Base-by-base conservation (phyloP, 192 early-diverging fungal species). In the Podila epicladia region DNA sequence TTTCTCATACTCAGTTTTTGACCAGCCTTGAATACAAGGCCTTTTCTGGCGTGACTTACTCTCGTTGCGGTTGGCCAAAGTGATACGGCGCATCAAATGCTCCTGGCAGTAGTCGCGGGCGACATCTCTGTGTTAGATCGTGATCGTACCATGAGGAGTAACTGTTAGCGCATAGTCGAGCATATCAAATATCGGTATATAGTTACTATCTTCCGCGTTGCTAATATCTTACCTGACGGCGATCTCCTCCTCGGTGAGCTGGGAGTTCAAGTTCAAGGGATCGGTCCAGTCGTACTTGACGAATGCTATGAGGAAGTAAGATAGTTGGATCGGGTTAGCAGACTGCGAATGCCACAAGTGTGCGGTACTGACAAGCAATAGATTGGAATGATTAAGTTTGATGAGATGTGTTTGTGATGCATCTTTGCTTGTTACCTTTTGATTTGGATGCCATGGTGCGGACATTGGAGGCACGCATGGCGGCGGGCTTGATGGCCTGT, bases 191-290 rank as follows among this genome's bases (percentile, higher is more conserved):
- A 45, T 17, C 17, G 41, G 15, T 24, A 17, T 17, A 4, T 55
- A 8, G 22, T 31, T 20, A 32, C 4, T 29, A 15, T 45, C 31
- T 31, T 8, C 5, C 9, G 41, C n/a, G 37, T 24, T 31, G 1
- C 20, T 28, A 53, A 53, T 58, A 61, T 38, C 32, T 73, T 82
- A 89, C 88, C 84, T 82, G 41, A 89, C 85, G 64, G 89, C 86
- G 58, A 86, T 84, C 86, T 99, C 97, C 53, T 99, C 97, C 62
- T 98, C 97, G 7, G 97, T 97, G 63, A 99, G 89, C 67, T 89
- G 93, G 0, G 87, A 83, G 60, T 96, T 90, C 58, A 97, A 87
- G 84, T 92, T 91, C 37, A 99, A 82, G 4, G 96, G 90, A 67
- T 99, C 97, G 37, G 89, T 87, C 93, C 93, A 95, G 85, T 94